Percentiles rank a stretch among this genome's conserved stretches.
Evolutionary conservation across 441 rosid species (phyloP).

Genomic region (Jatropha podagrica): DNA sequence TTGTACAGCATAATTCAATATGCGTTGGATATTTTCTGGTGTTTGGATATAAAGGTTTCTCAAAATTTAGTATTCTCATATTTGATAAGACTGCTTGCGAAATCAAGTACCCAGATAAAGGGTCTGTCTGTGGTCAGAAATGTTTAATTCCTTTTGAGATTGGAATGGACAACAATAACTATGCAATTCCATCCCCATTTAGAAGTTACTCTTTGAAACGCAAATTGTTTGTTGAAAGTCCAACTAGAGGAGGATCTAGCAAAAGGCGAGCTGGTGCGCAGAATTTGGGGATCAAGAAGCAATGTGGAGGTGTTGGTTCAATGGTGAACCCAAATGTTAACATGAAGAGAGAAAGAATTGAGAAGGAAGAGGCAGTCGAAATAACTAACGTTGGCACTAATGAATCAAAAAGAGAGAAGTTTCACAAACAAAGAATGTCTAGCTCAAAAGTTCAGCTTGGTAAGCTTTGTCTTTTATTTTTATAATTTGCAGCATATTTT

Average conservation of each 20-base stretch:
- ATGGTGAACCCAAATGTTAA: neutral
- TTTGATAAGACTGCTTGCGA: conserved; percentile 25
- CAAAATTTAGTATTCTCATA: conserved; percentile 22
- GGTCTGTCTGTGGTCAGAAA: neutral
- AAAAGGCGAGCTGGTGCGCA: neutral
- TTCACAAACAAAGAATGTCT: neutral
- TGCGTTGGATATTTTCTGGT: conserved; percentile 24
- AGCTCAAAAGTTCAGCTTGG: neutral
- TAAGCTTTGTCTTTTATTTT: conserved; percentile 3
- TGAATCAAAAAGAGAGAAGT: neutral
- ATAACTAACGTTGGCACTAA: neutral
- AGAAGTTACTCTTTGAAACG: neutral
- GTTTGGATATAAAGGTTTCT: conserved; percentile 28
- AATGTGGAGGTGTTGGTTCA: neutral
- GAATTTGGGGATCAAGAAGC: neutral
- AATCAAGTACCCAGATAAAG: conserved; percentile 16
- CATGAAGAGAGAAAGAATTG: neutral
- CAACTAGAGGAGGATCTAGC: neutral
- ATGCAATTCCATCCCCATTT: neutral
- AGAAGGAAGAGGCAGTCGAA: neutral
- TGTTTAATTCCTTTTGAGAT: neutral
- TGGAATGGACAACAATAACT: conserved; percentile 6
- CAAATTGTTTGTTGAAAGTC: conserved; percentile 1
- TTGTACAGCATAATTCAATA: conserved; percentile 29
- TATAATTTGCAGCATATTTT: neutral